A percentile compares a stretch with the other conserved stretches of the same genome.
Evolutionary conservation across 768 basidiomycete genomes (phyloP).

Genomic region (Tricholoma sp.): DNA sequence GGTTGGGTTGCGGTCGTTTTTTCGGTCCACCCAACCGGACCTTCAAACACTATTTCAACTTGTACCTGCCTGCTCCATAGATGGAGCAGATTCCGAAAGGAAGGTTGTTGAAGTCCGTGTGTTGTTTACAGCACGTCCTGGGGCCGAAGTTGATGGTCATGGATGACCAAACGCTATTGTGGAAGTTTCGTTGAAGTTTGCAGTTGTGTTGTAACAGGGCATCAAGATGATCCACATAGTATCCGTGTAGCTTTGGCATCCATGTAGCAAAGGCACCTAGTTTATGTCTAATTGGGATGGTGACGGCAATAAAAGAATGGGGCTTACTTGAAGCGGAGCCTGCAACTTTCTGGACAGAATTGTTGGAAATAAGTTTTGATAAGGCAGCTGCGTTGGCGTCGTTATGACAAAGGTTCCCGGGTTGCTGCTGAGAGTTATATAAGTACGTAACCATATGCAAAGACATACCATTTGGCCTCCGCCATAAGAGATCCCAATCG

Average conservation of each 20-base stretch:
- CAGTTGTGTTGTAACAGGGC: conserved; percentile 7
- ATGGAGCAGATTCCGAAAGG: conserved; percentile 12
- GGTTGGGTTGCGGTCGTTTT: too few species aligned
- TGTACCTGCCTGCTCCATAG: background rate
- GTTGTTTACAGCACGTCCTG: conserved; percentile 5
- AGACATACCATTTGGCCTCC: conserved; percentile 19
- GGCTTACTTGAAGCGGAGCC: conserved; percentile 18
- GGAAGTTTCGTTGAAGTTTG: conserved; percentile 16
- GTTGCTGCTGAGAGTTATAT: background rate
- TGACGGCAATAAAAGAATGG: background rate
- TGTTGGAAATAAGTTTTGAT: background rate
- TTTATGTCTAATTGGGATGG: background rate
- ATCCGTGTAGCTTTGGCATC: conserved; percentile 16
- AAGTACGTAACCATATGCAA: background rate
- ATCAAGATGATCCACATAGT: conserved; percentile 9
- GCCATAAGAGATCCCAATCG: conserved; percentile 22
- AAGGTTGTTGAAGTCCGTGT: conserved; percentile 22
- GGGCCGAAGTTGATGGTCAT: conserved; percentile 26
- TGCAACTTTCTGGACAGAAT: conserved; percentile 10
- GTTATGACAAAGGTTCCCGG: conserved; percentile 9
- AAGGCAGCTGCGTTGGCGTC: background rate
- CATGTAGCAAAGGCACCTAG: conserved; percentile 16
- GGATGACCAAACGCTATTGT: conserved; percentile 22
- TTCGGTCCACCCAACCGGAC: too few species aligned
- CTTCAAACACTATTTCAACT: too few species aligned